Conservation (phyloP, 495 filamentous ascomycete species). For the Penicillium longicatenatum region DNA sequence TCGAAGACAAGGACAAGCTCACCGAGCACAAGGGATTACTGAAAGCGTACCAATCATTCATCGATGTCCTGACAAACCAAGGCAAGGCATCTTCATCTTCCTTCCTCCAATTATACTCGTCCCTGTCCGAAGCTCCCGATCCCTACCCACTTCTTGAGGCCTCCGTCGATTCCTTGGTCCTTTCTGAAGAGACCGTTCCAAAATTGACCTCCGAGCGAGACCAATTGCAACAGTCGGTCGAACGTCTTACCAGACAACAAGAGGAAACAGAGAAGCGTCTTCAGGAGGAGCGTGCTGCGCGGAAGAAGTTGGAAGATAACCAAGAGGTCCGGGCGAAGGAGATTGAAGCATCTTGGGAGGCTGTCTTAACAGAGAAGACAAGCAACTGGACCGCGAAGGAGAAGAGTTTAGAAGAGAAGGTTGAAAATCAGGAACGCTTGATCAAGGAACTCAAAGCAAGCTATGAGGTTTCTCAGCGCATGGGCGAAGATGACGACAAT, state of each 20-base stretch:
- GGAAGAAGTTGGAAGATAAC: conserved; percentile 73
- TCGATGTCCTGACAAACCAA: conserved; percentile 92
- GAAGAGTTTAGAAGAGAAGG: conserved; percentile 85
- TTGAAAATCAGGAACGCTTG: conserved; percentile 90
- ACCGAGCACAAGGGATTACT: conserved; percentile 84
- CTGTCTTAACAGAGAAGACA: conserved; percentile 90
- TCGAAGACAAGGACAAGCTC: conserved; percentile 88
- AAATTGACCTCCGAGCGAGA: conserved; percentile 85
- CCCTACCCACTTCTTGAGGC: conserved; percentile 96
- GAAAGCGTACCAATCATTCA: conserved; percentile 96
- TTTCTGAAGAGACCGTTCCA: conserved; percentile 87
- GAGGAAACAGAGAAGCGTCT: conserved; percentile 80
- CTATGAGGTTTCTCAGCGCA: conserved; percentile 92
- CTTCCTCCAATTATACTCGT: conserved; percentile 89
- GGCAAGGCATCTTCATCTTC: conserved; percentile 89
- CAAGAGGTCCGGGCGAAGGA: conserved; percentile 80
- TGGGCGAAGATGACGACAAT: conserved; percentile 71
- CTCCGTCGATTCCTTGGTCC: conserved; percentile 87
- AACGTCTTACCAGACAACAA: conserved; percentile 83
- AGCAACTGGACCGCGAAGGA: conserved; percentile 98
- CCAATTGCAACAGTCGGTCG: conserved; percentile 77
- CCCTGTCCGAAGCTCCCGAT: conserved; percentile 92
- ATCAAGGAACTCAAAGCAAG: conserved; percentile 94
- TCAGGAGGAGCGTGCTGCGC: conserved; percentile 68
- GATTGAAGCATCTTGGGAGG: conserved; percentile 85